Conservation (phyloP, 176 grass and related monocot genomes). For the Phyllostachys edulis region DNA sequence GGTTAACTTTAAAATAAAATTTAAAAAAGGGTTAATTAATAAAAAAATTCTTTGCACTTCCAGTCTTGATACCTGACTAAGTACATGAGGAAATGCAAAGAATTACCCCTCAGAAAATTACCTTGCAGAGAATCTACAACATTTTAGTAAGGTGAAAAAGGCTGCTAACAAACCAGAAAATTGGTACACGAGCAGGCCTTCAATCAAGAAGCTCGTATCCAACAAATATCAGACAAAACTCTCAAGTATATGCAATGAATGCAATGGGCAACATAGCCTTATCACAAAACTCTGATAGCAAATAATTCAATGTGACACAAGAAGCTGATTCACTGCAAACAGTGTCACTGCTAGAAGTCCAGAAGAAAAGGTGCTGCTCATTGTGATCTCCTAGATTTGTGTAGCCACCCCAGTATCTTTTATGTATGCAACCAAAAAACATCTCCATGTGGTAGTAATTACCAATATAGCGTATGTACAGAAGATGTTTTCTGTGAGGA, state of each 20-base stretch:
- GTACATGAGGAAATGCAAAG: neutral
- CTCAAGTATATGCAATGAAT: neutral
- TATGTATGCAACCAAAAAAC: conserved; percentile 17
- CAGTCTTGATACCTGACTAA: neutral
- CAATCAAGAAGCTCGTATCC: conserved; percentile 9
- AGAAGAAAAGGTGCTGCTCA: neutral
- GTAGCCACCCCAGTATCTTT: conserved; percentile 11
- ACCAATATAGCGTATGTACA: conserved; percentile 46
- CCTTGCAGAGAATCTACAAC: neutral
- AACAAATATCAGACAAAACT: neutral
- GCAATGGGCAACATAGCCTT: conserved; percentile 9
- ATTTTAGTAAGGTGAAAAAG: neutral
- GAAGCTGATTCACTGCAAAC: neutral
- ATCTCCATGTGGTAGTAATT: conserved; percentile 32
- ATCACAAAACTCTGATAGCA: conserved; percentile 14
- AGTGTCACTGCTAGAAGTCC: neutral
- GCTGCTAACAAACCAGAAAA: neutral
- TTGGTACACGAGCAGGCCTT: neutral
- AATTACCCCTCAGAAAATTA: neutral
- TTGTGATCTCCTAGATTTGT: conserved; percentile 21
- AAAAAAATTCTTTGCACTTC: neutral
- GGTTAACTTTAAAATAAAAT: too few species aligned
- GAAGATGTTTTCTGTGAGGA: conserved; percentile 8
- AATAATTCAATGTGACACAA: conserved; percentile 18
- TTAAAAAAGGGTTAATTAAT: too few species aligned